These are phyloP conservation scores for Gentiana macrophylla DNA, from an alignment of 257 asterid species.

Conservation along the genomic window DNA sequence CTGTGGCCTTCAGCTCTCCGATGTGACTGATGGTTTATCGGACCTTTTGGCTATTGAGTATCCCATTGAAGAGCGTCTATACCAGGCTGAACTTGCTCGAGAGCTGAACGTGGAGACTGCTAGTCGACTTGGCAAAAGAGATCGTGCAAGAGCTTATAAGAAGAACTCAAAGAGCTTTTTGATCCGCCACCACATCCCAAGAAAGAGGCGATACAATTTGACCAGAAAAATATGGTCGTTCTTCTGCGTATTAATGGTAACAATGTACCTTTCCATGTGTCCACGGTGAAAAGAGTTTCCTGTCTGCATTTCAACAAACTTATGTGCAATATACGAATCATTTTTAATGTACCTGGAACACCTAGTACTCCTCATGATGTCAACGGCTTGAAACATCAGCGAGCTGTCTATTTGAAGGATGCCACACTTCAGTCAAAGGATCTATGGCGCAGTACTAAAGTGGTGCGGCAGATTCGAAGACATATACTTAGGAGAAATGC, in stretches of 20 bases:
- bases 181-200: slow-evolving; percentile 54
- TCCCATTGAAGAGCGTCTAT: slow-evolving; percentile 48
- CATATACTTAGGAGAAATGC: slow-evolving; percentile 44
- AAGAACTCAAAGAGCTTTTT: slow-evolving; percentile 38
- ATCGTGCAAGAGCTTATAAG: slow-evolving; percentile 20
- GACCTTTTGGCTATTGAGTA: slow-evolving; percentile 55
- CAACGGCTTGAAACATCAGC: slow-evolving; percentile 39
- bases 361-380: slow-evolving; percentile 55
- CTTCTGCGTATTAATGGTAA: slow-evolving; percentile 51
- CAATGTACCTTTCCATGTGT: slow-evolving; percentile 67
- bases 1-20: slow-evolving; percentile 34
- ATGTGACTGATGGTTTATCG: slow-evolving; percentile 48
- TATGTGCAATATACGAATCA: slow-evolving; percentile 50
- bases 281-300: slow-evolving; percentile 58
- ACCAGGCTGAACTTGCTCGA: slow-evolving; percentile 74
- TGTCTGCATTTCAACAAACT: slow-evolving; percentile 59
- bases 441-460: slow-evolving; percentile 55
- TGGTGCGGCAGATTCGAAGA: slow-evolving; percentile 44
- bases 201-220: slow-evolving; percentile 64
- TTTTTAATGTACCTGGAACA: slow-evolving; percentile 62
- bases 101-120: slow-evolving; percentile 68
- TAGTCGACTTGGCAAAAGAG: slow-evolving; percentile 56
- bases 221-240: slow-evolving; percentile 59
- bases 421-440: slow-evolving; percentile 64
- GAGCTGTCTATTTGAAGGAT: slow-evolving; percentile 52